Percentiles rank a stretch among this genome's conserved stretches.
Evolutionary conservation across 768 basidiomycete genomes (phyloP).

Genomic region (Phylloporus rhodoxanthus): DNA sequence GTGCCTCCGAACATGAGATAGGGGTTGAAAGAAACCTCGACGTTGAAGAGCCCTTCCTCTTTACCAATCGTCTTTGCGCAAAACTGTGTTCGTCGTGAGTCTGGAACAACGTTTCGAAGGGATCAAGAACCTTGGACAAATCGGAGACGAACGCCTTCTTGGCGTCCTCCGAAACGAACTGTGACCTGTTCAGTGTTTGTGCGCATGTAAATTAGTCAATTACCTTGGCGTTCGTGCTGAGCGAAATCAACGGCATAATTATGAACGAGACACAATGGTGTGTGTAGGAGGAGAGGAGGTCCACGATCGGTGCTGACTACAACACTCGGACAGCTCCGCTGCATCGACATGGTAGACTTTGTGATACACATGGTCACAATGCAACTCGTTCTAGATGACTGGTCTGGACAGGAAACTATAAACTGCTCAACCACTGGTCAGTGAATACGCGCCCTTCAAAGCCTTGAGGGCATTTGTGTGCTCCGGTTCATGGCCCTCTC

Average conservation of each 20-base stretch:
- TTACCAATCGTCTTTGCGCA: conserved; percentile 49
- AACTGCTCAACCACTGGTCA: not conserved
- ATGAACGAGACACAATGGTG: not conserved
- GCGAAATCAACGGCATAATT: conserved; percentile 34
- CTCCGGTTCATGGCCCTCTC: not conserved
- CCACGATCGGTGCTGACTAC: not conserved
- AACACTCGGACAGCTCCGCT: not conserved
- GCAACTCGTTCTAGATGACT: not conserved
- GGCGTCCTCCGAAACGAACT: conserved; percentile 22
- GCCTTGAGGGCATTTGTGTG: not conserved
- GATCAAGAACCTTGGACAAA: conserved; percentile 48
- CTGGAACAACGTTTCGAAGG: not conserved
- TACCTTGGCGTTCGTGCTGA: conserved; percentile 38
- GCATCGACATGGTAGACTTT: not conserved
- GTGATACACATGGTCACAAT: not conserved
- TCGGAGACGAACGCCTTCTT: conserved; percentile 38
- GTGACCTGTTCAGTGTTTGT: not conserved
- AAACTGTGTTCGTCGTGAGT: conserved; percentile 33
- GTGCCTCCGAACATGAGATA: conserved; percentile 55
- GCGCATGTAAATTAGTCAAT: not conserved
- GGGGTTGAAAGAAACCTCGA: conserved; percentile 53
- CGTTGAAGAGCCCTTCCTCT: conserved; percentile 49
- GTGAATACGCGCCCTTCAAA: not conserved
- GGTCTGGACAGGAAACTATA: not conserved
- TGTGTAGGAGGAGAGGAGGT: not conserved